Percentiles rank a stretch among this genome's conserved stretches.
Conservation (phyloP, 1,284 basidiomycete species). For the Ceratobasidium sp. region DNA sequence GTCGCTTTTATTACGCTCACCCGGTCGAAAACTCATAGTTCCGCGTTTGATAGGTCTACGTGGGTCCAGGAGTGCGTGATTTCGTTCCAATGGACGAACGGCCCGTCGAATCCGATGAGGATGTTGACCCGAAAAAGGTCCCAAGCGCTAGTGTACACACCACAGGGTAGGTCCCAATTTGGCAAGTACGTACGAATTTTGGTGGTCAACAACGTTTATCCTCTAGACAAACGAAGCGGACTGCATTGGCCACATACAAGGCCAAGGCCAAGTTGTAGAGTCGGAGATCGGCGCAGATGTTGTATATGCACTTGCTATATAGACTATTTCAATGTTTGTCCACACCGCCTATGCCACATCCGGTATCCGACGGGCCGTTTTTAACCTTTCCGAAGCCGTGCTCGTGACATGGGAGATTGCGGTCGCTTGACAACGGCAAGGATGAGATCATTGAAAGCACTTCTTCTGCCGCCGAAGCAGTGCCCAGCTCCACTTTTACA, state of each 20-base stretch:
- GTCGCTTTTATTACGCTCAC: slow-evolving; percentile 42
- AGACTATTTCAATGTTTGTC: slow-evolving; percentile 43
- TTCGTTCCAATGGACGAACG: slow-evolving; percentile 73
- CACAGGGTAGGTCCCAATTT: slow-evolving; percentile 68
- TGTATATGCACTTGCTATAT: slow-evolving; percentile 1
- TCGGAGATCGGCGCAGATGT: not conserved
- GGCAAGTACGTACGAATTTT: slow-evolving; percentile 45
- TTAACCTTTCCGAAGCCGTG: slow-evolving; percentile 36
- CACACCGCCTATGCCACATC: slow-evolving; percentile 46
- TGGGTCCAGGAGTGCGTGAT: slow-evolving; percentile 72
- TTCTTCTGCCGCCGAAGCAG: slow-evolving; percentile 24
- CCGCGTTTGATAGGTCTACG: slow-evolving; percentile 64
- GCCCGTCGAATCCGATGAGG: slow-evolving; percentile 56
- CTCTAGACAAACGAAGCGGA: slow-evolving; percentile 75
- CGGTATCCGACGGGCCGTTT: slow-evolving; percentile 1
- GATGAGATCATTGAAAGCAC: slow-evolving; percentile 19
- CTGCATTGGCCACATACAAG: slow-evolving; percentile 71
- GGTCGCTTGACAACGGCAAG: slow-evolving; percentile 24
- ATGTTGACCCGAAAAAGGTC: slow-evolving; percentile 56
- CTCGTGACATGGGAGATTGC: slow-evolving; percentile 37
- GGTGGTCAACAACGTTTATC: slow-evolving; percentile 11
- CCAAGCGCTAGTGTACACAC: slow-evolving; percentile 69
- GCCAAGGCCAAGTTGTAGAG: slow-evolving; percentile 65
- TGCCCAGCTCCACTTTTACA: slow-evolving; percentile 38
- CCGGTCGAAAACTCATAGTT: slow-evolving; percentile 22